These are phyloP conservation scores for Xylaria sp. DNA, from an alignment of 2,329 filamentous ascomycete species.

Conservation along the genomic window DNA sequence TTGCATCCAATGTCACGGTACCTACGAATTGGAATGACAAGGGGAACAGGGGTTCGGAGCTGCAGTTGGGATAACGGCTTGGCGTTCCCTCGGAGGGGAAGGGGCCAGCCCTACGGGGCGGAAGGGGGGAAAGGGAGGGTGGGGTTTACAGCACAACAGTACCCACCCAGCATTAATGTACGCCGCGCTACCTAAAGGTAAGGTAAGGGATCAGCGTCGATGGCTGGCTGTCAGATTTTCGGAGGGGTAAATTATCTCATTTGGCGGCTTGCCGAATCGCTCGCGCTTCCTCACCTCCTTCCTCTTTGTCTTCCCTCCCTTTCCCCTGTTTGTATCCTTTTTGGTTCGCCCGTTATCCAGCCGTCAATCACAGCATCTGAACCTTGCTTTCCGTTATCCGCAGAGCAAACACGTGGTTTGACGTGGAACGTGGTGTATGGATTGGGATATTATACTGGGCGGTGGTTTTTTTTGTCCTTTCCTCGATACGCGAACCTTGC, in stretches of 20 bases:
- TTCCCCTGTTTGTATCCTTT: not conserved
- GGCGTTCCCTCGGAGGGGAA: conserved; percentile 11
- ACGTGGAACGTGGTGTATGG: not conserved
- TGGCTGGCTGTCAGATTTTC: conserved; percentile 25
- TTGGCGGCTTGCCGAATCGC: conserved; percentile 10
- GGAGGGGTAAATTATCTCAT: conserved; percentile 31
- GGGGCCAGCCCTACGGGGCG: conserved; percentile 39
- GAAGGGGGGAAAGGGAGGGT: not conserved
- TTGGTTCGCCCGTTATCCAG: not conserved
- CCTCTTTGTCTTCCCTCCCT: not conserved
- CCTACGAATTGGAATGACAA: conserved; percentile 5
- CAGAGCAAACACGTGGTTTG: conserved; percentile 20
- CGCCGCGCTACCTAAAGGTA: not conserved
- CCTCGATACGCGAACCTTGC: conserved; percentile 26
- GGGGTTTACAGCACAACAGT: not conserved
- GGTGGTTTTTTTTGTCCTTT: too few relatives aligned
- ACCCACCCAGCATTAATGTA: conserved; percentile 2
- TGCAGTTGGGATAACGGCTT: conserved; percentile 27
- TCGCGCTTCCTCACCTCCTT: not conserved
- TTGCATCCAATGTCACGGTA: conserved; percentile 20
- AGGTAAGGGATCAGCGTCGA: conserved; percentile 18
- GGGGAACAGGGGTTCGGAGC: conserved; percentile 13
- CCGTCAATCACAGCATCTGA: not conserved
- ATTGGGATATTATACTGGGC: not conserved
- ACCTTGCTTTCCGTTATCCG: conserved; percentile 3